Evolutionary conservation across 2,329 filamentous ascomycete genomes (phyloP).

Genomic region (Penicillium sp.): DNA sequence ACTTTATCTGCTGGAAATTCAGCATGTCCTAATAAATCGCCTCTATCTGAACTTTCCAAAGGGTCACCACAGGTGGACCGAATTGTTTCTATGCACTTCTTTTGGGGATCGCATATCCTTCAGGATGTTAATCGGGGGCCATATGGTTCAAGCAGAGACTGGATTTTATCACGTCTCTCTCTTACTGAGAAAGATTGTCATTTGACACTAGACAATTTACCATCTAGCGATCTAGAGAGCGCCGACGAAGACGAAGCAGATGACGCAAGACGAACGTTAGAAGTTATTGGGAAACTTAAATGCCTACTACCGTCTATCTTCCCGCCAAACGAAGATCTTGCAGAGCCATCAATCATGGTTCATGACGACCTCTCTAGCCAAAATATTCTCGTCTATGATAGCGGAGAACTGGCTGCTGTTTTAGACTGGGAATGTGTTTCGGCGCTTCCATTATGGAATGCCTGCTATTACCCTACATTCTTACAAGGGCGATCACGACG

Average conservation of each 20-base stretch:
- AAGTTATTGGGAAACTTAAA: conserved; percentile 6
- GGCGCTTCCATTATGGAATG: conserved; percentile 18
- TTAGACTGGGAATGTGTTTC: conserved; percentile 24
- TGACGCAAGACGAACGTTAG: conserved; percentile 10
- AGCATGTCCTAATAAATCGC: neutral
- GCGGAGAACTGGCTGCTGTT: conserved; percentile 11
- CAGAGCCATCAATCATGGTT: conserved; percentile 13
- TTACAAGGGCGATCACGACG: conserved; percentile 2
- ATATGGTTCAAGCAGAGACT: conserved; percentile 14
- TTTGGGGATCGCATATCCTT: conserved; percentile 11
- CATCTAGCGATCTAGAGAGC: conserved; percentile 8
- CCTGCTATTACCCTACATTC: conserved; percentile 11
- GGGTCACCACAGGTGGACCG: conserved; percentile 4
- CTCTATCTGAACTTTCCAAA: conserved; percentile 1
- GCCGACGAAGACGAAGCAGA: conserved; percentile 13
- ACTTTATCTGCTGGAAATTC: conserved; percentile 2
- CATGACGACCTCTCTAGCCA: conserved; percentile 14
- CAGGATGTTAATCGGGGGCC: conserved; percentile 15
- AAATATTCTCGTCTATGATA: conserved; percentile 18
- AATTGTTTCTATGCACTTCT: conserved; percentile 18
- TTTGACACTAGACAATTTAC: conserved; percentile 4
- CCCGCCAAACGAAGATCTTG: neutral
- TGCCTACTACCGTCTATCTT: conserved; percentile 7
- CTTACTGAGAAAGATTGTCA: conserved; percentile 8
- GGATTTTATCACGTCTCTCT: conserved; percentile 11